phyloP scores from a whole-genome alignment of 2,329 filamentous ascomycete species.

The Arthrobotrys conoides region DNA sequence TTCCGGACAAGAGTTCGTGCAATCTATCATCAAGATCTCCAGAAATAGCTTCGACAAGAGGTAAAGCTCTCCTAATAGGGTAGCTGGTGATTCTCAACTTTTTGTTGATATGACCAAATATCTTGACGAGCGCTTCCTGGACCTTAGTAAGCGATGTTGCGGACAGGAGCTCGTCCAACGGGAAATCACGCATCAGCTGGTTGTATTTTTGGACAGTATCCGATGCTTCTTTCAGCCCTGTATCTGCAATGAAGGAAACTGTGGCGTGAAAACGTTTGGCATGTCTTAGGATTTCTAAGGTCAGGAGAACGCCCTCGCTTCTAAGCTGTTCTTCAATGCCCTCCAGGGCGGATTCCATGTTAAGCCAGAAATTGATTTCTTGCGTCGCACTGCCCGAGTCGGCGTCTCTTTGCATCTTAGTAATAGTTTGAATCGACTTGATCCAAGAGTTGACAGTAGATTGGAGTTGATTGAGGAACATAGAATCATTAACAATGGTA shows the following conservation, averaged over 20 bases:
- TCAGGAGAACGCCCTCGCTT: conserved; percentile 89
- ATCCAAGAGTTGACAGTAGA: conserved; percentile 98
- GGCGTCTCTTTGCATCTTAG: conserved; percentile 90
- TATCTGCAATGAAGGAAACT: conserved; percentile 96
- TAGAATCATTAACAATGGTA: conserved; percentile 85
- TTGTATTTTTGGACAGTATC: conserved; percentile 99
- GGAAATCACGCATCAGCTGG: conserved; percentile 97
- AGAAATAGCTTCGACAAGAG: conserved; percentile 97
- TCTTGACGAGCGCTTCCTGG: conserved; percentile 87
- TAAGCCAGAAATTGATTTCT: conserved; percentile 99
- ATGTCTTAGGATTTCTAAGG: conserved; percentile 93
- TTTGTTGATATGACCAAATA: conserved; percentile 96
- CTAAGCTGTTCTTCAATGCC: conserved; percentile 89
- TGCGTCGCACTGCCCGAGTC: conserved; percentile 85
- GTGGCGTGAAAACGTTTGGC: conserved; percentile 98
- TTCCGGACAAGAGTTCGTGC: conserved; percentile 86
- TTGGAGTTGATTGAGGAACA: conserved; percentile 93
- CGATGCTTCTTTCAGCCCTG: conserved; percentile 93
- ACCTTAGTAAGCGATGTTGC: conserved; percentile 90
- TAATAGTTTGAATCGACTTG: conserved; percentile 96
- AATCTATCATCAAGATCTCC: conserved; percentile 89
- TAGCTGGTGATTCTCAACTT: conserved; percentile 97
- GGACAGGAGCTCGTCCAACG: conserved; percentile 91
- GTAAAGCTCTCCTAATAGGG: conserved; percentile 88
- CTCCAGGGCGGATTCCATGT: conserved; percentile 93